Evolutionary conservation across 768 basidiomycete genomes (phyloP).

Genomic region (Tephrocybe sp.): DNA sequence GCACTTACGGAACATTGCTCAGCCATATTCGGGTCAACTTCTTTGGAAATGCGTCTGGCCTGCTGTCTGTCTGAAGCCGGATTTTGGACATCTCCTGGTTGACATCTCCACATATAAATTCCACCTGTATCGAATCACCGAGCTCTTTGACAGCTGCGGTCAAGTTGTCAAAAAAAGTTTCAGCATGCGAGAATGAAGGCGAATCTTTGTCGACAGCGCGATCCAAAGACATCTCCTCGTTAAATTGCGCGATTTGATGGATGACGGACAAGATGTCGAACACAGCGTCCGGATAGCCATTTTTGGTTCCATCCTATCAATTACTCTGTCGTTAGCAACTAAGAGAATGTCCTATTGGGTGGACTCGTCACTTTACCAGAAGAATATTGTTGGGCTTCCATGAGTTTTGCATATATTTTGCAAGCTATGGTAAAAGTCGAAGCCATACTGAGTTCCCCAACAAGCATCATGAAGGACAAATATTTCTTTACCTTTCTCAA

Average conservation of each 20-base stretch:
- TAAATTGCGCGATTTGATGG: conserved; percentile 21
- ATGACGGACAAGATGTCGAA: conserved; percentile 17
- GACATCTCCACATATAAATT: conserved; percentile 30
- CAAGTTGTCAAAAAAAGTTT: conserved; percentile 27
- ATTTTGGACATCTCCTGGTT: conserved; percentile 30
- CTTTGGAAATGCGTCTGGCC: conserved; percentile 27
- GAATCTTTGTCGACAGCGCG: conserved; percentile 15
- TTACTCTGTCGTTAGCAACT: background rate
- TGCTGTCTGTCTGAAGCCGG: conserved; percentile 21
- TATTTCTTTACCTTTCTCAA: conserved; percentile 2
- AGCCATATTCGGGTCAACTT: conserved; percentile 33
- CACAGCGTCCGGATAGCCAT: conserved; percentile 16
- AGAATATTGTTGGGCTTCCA: conserved; percentile 28
- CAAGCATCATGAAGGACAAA: background rate
- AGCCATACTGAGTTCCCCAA: background rate
- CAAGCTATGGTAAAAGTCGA: conserved; percentile 5
- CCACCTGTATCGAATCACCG: conserved; percentile 23
- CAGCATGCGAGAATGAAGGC: conserved; percentile 23
- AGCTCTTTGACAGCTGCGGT: conserved; percentile 23
- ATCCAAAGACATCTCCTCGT: conserved; percentile 16
- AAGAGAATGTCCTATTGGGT: background rate
- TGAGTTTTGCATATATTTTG: conserved; percentile 13
- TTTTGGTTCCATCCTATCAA: conserved; percentile 11
- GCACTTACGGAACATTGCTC: conserved; percentile 32
- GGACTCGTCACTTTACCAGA: conserved; percentile 14